Percentiles rank a stretch among this genome's conserved stretches.
Evolutionary conservation across 2,329 filamentous ascomycete species (phyloP).

Genomic region (Fusarium sp.): DNA sequence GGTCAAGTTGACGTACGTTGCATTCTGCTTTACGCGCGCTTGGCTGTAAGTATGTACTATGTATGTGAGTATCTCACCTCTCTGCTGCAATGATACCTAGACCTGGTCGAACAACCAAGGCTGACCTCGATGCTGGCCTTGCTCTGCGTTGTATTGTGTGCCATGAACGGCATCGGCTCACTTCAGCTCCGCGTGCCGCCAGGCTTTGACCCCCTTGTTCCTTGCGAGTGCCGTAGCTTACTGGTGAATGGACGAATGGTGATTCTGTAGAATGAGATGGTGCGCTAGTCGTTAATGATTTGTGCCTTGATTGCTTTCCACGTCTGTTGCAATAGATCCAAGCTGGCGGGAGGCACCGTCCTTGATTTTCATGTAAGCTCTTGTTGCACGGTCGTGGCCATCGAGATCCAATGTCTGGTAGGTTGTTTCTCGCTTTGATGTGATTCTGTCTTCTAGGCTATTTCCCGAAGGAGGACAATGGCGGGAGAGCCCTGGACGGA

Average conservation of each 20-base stretch:
- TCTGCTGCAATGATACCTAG: neutral
- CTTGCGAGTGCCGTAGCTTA: slow-evolving; percentile 22
- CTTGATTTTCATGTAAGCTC: slow-evolving; percentile 13
- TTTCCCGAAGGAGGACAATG: slow-evolving; percentile 24
- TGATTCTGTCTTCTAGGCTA: slow-evolving; percentile 23
- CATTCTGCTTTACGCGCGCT: slow-evolving; percentile 18
- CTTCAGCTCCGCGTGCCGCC: slow-evolving; percentile 34
- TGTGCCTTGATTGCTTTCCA: slow-evolving; percentile 19
- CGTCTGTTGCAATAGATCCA: slow-evolving; percentile 4
- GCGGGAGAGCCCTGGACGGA: slow-evolving; percentile 12
- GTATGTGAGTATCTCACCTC: neutral
- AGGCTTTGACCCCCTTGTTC: slow-evolving; percentile 28
- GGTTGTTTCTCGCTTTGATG: slow-evolving; percentile 9
- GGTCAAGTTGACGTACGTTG: slow-evolving; percentile 19
- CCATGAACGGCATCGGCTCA: neutral
- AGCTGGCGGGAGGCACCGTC: slow-evolving; percentile 21
- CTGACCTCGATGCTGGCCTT: neutral
- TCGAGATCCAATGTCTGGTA: neutral
- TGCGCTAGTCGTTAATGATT: slow-evolving; percentile 1
- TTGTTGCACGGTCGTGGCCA: neutral
- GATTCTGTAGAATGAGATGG: slow-evolving; percentile 20
- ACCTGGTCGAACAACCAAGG: neutral
- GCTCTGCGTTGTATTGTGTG: neutral
- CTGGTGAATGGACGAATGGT: slow-evolving; percentile 15
- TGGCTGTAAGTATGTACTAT: neutral